Evolutionary conservation across 2,329 filamentous ascomycete genomes (phyloP).

Genomic region (Dothiorella sarmentorum): DNA sequence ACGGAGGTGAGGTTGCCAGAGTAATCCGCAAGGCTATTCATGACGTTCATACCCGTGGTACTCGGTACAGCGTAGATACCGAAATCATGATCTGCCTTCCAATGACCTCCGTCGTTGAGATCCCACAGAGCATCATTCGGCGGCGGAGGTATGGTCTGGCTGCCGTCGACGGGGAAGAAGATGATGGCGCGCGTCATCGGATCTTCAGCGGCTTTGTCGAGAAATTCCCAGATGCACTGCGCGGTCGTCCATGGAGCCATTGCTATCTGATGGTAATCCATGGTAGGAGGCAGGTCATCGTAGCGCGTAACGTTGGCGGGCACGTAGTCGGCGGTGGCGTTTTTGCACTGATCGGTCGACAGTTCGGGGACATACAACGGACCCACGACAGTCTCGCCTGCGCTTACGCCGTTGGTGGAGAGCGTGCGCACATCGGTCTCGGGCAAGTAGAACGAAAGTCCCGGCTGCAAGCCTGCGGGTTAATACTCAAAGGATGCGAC

Average conservation of each 20-base stretch:
- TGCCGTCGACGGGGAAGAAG: slow-evolving; percentile 45
- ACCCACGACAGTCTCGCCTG: slow-evolving; percentile 65
- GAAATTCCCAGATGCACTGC: slow-evolving; percentile 69
- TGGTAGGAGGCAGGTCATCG: slow-evolving; percentile 59
- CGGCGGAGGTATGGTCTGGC: slow-evolving; percentile 55
- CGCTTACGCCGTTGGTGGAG: slow-evolving; percentile 62
- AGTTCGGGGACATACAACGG: slow-evolving; percentile 83
- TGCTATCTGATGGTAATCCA: slow-evolving; percentile 71
- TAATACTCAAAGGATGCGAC: not conserved
- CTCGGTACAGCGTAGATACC: slow-evolving; percentile 82
- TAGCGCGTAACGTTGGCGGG: slow-evolving; percentile 72
- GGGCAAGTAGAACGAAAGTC: slow-evolving; percentile 34
- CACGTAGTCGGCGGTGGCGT: slow-evolving; percentile 62
- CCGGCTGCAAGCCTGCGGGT: slow-evolving; percentile 17
- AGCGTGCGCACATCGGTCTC: slow-evolving; percentile 69
- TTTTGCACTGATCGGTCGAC: slow-evolving; percentile 58
- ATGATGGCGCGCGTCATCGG: slow-evolving; percentile 56
- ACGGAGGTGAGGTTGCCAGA: slow-evolving; percentile 66
- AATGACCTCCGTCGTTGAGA: slow-evolving; percentile 65
- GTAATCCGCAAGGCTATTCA: slow-evolving; percentile 70
- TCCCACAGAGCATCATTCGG: slow-evolving; percentile 65
- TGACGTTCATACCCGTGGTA: slow-evolving; percentile 61
- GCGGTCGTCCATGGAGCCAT: slow-evolving; percentile 81
- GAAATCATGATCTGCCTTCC: slow-evolving; percentile 68
- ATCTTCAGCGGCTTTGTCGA: slow-evolving; percentile 60